A percentile compares a stretch with the other conserved stretches of the same genome.
Conservation (phyloP, 495 filamentous ascomycete genomes). For the Daldinia grandis region DNA sequence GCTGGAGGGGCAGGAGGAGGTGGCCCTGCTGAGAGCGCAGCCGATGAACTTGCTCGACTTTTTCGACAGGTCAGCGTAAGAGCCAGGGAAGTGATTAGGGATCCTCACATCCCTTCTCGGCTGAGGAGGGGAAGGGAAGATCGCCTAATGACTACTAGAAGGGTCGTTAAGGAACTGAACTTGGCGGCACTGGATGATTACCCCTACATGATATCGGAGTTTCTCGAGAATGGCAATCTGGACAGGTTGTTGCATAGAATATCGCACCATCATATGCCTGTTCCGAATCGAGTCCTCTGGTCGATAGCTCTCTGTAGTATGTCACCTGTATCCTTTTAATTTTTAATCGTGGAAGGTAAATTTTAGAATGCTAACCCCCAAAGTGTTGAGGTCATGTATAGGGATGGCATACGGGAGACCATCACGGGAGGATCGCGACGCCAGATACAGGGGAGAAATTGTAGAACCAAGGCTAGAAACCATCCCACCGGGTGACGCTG, state of each 20-base stretch:
- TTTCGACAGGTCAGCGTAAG: background rate
- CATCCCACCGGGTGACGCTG: background rate
- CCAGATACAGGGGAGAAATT: background rate
- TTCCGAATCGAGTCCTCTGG: conserved; percentile 22
- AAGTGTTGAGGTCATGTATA: conserved; percentile 20
- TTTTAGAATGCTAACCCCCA: background rate
- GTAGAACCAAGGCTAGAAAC: background rate
- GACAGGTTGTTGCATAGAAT: conserved; percentile 1
- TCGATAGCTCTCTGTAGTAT: conserved; percentile 21
- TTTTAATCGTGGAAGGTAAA: too few relatives aligned
- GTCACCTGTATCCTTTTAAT: background rate
- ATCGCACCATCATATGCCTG: background rate
- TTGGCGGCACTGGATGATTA: background rate
- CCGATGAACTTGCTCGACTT: background rate
- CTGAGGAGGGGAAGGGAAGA: background rate
- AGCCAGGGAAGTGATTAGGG: background rate
- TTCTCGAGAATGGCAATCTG: conserved; percentile 14
- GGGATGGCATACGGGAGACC: conserved; percentile 7
- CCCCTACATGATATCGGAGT: conserved; percentile 13
- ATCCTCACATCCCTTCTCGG: background rate
- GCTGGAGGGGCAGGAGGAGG: background rate
- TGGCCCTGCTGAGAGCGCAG: background rate
- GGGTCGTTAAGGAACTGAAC: background rate
- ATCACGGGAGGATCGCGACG: background rate
- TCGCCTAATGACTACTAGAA: background rate